Base-by-base conservation (phyloP, 2,329 filamentous ascomycete species). In the Pseudogymnoascus sp. region DNA sequence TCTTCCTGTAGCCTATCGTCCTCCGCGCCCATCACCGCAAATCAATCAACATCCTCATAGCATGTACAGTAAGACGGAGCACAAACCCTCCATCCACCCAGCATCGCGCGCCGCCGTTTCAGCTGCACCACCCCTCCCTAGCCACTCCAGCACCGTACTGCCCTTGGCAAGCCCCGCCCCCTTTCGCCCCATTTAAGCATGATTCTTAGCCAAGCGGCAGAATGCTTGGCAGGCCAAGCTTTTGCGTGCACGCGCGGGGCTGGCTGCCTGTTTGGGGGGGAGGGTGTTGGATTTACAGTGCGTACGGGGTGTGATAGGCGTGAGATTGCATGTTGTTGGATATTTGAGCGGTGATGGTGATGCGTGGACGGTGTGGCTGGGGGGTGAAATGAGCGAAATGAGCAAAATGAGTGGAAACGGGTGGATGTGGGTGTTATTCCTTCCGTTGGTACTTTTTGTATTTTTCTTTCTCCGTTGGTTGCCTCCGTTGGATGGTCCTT, bases 191-290 rank as follows among this genome's bases (percentile, higher is more conserved):
- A 50, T 50, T 50, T 50, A 50, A 50, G 44, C 44, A 50, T 50
- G 44, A 50, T 50, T 50, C 44, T 50, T 50, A 50, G 24, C 44
- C 24, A 50, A 50, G 44, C 24, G 44, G 44, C 44, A 50, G 44
- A 50, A 50, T 50, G 44, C 44, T 50, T 50, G 44, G 44, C 44
- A 26, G 21, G 44, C 44, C 44, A 50, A 50, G 44, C 44, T 50
- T 50, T 50, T 50, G 42, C 5, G 21, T 29, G 42, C 11, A 21
- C 11, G 44, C 24, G 44, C 44, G 44, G 44, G 44, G 44, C 6
- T 50, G 44, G 44, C 21, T 50, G 14, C 44, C 44, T n/a, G 21
- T 50, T 50, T 8, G 13, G 44, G 44, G 21, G n/a, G 16, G 11
- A 14, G 33, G 11, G 33, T 37, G 33, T 37, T 37, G 33, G 33